Evolutionary conservation across 2,329 filamentous ascomycete species (phyloP).

Genomic region (Berkeleyomyces basicola): DNA sequence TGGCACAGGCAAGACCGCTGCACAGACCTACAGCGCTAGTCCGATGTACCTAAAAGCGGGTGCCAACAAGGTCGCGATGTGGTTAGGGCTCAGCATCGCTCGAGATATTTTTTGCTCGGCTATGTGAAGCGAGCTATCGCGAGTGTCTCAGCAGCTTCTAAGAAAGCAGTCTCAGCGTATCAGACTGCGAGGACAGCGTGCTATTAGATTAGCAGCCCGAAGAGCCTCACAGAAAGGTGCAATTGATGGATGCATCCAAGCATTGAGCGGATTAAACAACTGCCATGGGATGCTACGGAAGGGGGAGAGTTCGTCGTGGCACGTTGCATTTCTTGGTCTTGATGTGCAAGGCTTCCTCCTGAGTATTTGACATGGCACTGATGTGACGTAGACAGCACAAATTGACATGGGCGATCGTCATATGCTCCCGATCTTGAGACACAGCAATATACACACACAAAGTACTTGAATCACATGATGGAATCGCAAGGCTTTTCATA

Average conservation of each 20-base stretch:
- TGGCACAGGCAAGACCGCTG: not conserved
- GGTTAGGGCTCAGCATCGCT: not conserved
- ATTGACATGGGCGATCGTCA: not conserved
- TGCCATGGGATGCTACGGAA: no score
- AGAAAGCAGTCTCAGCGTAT: not conserved
- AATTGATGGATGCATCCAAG: no score
- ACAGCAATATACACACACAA: no score
- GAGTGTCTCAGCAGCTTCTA: not conserved
- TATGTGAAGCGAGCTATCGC: not conserved
- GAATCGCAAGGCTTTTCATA: no score
- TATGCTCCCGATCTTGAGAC: not conserved
- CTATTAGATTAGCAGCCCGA: not conserved
- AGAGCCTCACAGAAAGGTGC: no score
- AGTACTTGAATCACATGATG: no score
- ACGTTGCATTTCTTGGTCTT: no score
- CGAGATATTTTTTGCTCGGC: not conserved
- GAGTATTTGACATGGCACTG: no score
- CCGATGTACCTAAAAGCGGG: not conserved
- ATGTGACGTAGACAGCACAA: no score
- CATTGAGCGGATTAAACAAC: no score
- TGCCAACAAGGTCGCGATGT: not conserved
- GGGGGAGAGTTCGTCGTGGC: no score
- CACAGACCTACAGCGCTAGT: not conserved
- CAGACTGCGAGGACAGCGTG: not conserved
- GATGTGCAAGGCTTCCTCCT: no score